Conservation (phyloP, 192 early-diverging fungal species). For the Backusella macrospora region DNA sequence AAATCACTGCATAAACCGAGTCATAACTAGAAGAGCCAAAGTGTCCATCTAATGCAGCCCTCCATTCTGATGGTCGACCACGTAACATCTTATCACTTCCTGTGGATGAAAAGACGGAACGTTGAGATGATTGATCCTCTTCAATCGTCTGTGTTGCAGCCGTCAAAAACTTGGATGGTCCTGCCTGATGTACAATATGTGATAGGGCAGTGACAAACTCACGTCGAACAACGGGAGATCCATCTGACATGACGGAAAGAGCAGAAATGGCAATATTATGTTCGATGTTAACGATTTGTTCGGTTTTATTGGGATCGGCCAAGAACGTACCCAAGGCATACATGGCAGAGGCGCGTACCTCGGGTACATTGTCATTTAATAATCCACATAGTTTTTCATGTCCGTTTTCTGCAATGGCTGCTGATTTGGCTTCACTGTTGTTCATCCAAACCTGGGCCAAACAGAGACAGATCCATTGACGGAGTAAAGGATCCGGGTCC, state of each 20-base stretch:
- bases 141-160: slow-evolving; percentile 61
- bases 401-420: slow-evolving; percentile 61
- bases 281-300: slow-evolving; percentile 70
- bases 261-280: slow-evolving; percentile 73
- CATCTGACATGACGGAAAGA: slow-evolving; percentile 73
- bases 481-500: slow-evolving; percentile 73
- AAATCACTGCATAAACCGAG: slow-evolving; percentile 67
- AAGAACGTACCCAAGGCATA: slow-evolving; percentile 82
- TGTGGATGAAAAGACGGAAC: slow-evolving; percentile 19
- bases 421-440: slow-evolving; percentile 70
- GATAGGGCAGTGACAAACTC: slow-evolving; percentile 84
- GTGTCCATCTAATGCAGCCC: slow-evolving; percentile 29
- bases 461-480: slow-evolving; percentile 91
- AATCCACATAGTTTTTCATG: slow-evolving; percentile 64
- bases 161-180: slow-evolving; percentile 62
- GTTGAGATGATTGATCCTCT: slow-evolving; percentile 37
- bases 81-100: slow-evolving; percentile 29
- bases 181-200: slow-evolving; percentile 66
- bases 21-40: slow-evolving; percentile 43
- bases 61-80: slow-evolving; percentile 21
- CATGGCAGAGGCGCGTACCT: slow-evolving; percentile 83
- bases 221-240: slow-evolving; percentile 85
- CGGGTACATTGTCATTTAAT: slow-evolving; percentile 70
- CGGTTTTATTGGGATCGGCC: slow-evolving; percentile 67
- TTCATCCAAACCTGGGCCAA: slow-evolving; percentile 84